These are phyloP conservation scores for Lentinula raphanica DNA, from an alignment of 768 basidiomycete genomes.

Conservation along the genomic window DNA sequence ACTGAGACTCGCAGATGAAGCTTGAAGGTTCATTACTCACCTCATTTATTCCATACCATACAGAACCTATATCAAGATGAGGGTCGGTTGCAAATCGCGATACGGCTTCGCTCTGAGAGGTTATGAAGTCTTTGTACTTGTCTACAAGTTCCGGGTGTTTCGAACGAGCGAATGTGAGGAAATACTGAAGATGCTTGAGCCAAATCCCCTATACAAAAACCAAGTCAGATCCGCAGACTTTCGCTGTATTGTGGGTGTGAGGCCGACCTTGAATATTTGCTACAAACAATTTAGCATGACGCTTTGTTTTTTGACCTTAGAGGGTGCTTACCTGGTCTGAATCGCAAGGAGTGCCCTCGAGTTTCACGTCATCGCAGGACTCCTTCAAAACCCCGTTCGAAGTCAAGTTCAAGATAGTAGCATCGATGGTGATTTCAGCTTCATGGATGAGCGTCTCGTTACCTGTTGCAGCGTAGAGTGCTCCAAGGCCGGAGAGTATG, in stretches of 20 bases:
- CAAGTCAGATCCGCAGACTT: not conserved
- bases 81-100: conserved; percentile 37
- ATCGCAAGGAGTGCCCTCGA: conserved; percentile 36
- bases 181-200: conserved; percentile 47
- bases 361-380: conserved; percentile 43
- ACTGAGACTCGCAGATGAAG: not conserved
- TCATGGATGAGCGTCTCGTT: conserved; percentile 35
- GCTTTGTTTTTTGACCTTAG: no score
- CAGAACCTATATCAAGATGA: conserved; percentile 36
- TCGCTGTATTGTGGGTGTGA: not conserved
- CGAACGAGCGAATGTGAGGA: conserved; percentile 33
- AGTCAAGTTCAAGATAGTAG: conserved; percentile 39
- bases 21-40: conserved; percentile 12
- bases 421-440: conserved; percentile 49
- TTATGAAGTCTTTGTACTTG: conserved; percentile 38
- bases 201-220: conserved; percentile 36
- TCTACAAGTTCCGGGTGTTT: conserved; percentile 25
- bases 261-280: conserved; percentile 40
- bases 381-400: conserved; percentile 39
- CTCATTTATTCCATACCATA: conserved; percentile 35
- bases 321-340: conserved; percentile 33
- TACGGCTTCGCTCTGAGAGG: conserved; percentile 38
- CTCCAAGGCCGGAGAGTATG: conserved; percentile 47
- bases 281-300: conserved; percentile 14
- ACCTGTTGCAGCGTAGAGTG: conserved; percentile 36